Conservation (phyloP, 116 monocot species). For the Posidonia oceanica region DNA sequence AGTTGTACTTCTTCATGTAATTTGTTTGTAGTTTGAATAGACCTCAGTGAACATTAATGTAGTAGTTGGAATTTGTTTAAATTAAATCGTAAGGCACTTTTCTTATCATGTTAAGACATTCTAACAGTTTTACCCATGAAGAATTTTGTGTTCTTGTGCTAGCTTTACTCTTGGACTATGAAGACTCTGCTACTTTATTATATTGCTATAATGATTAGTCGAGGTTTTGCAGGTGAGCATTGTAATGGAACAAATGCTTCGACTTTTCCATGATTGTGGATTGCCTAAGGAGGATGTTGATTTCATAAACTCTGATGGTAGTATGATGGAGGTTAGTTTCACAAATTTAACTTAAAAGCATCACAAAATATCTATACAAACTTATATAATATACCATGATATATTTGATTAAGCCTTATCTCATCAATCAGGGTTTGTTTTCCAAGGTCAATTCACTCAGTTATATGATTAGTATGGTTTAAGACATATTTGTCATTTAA, state of each 20-base stretch:
- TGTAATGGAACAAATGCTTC: conserved; percentile 99
- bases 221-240: conserved; percentile 59
- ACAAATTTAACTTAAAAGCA: too few species aligned
- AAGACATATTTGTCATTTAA: too few species aligned
- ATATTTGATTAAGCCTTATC: background rate
- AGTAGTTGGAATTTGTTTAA: too few species aligned
- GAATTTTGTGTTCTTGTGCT: too few species aligned
- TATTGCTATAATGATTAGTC: background rate
- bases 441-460: background rate
- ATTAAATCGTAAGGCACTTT: too few species aligned
- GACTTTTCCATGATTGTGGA: conserved; percentile 81
- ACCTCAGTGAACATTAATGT: too few species aligned
- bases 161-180: too few species aligned
- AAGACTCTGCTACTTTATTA: background rate
- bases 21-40: too few species aligned
- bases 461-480: background rate
- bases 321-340: conserved; percentile 57
- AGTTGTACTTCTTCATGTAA: too few species aligned
- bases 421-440: background rate
- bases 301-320: conserved; percentile 26
- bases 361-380: background rate
- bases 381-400: background rate
- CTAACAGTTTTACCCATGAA: too few species aligned
- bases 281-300: conserved; percentile 75
- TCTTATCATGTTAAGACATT: too few species aligned